Base-by-base conservation (phyloP, 495 filamentous ascomycete species). In the Talaromyces wortmannii region DNA sequence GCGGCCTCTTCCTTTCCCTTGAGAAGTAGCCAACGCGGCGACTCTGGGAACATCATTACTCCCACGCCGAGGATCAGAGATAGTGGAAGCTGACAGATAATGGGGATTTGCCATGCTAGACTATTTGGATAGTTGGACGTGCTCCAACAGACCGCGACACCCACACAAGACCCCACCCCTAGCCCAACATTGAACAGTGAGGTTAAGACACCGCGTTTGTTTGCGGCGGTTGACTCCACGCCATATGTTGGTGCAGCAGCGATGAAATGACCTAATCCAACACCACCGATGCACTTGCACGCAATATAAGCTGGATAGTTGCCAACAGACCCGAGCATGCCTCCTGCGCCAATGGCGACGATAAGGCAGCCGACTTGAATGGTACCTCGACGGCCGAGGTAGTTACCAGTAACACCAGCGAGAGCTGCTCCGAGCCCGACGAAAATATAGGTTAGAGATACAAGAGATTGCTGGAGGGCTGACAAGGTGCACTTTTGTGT, bases 61-160 rank as follows among this genome's bases (percentile, higher is more conserved):
- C 64, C 61, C 10, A 59, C 62, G 12, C 62, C 66, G 0, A 68
- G 59, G 13, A 67, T 29, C 11, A 68, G 42, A 0, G 62, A 64
- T 7, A 68, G 5, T 0, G 66, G 66, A 16, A 68, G 67, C 45
- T 68, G 66, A 8, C 62, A 65, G 10, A 67, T 36, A 17, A 68
- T 68, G 0, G 66, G 66, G 1, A 62, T 65, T 40, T 68, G 67
- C 66, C 66, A 68, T 11, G 66, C 60, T 64, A 64, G 67, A 0
- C 32, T 50, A 0, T 58, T 50, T 18, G 61, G 61, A 1, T 66
- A 55, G 12, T 50, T 55, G 0, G 65, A 57, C 31, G 66, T 65
- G 6, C 60, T 64, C 0, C 62, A 62, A 50, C 66, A 68, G 3
- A 68, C 66, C 0, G 66, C 66, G 1, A 53, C 53, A 5, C 64